A percentile compares a stretch with the other conserved stretches of the same genome.
Conservation (phyloP, 208 protist genomes). For the Trichomonas vaginalis region DNA sequence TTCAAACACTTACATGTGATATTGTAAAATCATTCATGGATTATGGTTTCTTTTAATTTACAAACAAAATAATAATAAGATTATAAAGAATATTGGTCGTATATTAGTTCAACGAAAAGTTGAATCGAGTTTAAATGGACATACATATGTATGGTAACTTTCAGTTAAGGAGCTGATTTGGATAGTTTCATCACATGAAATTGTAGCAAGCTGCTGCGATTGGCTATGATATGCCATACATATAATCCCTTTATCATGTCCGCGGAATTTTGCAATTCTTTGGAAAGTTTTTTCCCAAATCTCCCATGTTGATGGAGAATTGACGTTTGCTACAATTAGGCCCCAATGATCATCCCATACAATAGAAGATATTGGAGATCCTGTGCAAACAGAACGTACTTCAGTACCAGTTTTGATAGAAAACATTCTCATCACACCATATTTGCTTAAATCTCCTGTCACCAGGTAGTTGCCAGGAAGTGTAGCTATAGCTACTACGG, state of each 20-base stretch:
- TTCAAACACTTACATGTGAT: no score
- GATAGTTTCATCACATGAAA: neutral
- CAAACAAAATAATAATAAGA: no score
- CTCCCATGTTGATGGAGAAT: neutral
- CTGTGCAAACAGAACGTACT: neutral
- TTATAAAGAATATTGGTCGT: no score
- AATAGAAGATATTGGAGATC: neutral
- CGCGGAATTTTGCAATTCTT: neutral
- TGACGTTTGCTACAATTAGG: neutral
- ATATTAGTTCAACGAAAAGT: no score
- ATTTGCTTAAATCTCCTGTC: neutral
- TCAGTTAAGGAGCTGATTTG: neutral
- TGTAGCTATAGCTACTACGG: neutral
- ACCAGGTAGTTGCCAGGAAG: neutral
- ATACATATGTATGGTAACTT: neutral
- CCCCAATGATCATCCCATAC: neutral
- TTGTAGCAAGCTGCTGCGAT: neutral
- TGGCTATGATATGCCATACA: neutral
- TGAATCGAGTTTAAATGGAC: neutral
- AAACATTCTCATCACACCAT: neutral
- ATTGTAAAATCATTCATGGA: no score
- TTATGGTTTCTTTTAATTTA: no score
- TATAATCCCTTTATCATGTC: neutral
- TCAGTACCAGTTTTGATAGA: neutral
- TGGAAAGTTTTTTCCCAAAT: neutral